Base-by-base conservation (phyloP, 305 asterid species). In the Solanum hybrid region DNA sequence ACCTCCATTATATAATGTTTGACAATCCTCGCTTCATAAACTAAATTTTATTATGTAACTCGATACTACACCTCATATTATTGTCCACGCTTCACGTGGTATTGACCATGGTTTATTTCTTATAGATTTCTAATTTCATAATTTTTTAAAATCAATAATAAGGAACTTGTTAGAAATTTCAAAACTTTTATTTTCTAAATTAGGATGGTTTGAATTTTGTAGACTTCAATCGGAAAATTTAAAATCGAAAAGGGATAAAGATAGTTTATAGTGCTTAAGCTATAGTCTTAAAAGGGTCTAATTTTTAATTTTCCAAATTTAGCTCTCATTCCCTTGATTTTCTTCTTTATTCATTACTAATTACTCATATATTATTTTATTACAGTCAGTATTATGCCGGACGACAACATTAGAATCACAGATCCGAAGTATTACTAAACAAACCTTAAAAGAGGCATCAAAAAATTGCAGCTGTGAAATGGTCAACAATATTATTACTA, bases 321-420 rank as follows among this genome's bases (percentile, higher is more conserved):
- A 15, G n/a, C 4, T 15, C n/a, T 51, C 4, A 6, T 56, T 6
- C 4, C n/a, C 2, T 56, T 56, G 1, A 17, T 56, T 56, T 56
- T 56, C n/a, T 17, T 3, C 22, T 14, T 5, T 5, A 45, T 45
- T 45, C 7, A 45, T 45, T 5, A 6, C 2, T 56, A 56, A 56
- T 56, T 56, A 56, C n/a, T 17, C 36, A 81, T 15, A 4, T 7
- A 79, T 12, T 24, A 80, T 9, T 38, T 85, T 2, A 60, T 87
- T 91, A 92, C 95, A 96, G 98, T 91, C 92, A 6, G 94, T 94
- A 32, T 77, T 96, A 51, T 95, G 93, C 90, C 92, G 98, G 92
- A 95, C 98, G 32, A 96, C 94, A 88, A 90, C 98, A 14, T 79
- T 93, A 42, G 99, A 96, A 87, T 90, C 99, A 7, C 93, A 89